Evolutionary conservation across 2,329 filamentous ascomycete genomes (phyloP).

Genomic region (Dendrostoma leiphaemia): DNA sequence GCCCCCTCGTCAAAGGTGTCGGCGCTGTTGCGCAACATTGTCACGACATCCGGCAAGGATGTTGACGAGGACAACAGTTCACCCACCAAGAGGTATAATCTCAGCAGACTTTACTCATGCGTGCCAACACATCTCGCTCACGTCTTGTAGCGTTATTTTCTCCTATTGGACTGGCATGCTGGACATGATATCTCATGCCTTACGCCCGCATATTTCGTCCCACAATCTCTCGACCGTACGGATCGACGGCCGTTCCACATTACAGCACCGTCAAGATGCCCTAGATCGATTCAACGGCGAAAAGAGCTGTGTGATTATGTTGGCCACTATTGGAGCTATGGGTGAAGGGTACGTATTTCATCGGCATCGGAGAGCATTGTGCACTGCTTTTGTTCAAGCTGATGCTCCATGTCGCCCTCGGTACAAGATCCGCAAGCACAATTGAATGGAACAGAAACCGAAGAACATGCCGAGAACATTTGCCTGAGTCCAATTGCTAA

Average conservation of each 20-base stretch:
- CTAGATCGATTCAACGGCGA: conserved; percentile 9
- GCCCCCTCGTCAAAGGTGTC: conserved; percentile 16
- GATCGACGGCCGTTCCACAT: conserved; percentile 7
- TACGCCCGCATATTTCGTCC: not conserved
- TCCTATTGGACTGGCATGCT: conserved; percentile 16
- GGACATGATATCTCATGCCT: conserved; percentile 8
- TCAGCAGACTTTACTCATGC: too few species aligned
- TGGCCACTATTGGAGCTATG: conserved; percentile 9
- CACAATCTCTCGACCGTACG: conserved; percentile 2
- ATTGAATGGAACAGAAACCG: not conserved
- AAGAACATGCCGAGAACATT: too few species aligned
- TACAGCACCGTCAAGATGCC: conserved; percentile 8
- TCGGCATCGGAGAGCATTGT: not conserved
- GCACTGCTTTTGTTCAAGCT: too few species aligned
- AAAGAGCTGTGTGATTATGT: conserved; percentile 5
- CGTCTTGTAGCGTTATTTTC: conserved; percentile 10
- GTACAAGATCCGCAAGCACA: not conserved
- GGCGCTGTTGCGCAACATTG: conserved; percentile 17
- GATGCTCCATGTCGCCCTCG: not conserved
- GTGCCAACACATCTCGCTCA: not conserved
- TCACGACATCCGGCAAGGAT: not conserved
- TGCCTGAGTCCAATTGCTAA: too few species aligned
- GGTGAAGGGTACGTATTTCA: conserved; percentile 7
- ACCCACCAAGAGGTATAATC: conserved; percentile 21
- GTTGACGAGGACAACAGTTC: not conserved